Conservation (phyloP, 2,329 filamentous ascomycete species). For the Aspergillus quadricinctus region DNA sequence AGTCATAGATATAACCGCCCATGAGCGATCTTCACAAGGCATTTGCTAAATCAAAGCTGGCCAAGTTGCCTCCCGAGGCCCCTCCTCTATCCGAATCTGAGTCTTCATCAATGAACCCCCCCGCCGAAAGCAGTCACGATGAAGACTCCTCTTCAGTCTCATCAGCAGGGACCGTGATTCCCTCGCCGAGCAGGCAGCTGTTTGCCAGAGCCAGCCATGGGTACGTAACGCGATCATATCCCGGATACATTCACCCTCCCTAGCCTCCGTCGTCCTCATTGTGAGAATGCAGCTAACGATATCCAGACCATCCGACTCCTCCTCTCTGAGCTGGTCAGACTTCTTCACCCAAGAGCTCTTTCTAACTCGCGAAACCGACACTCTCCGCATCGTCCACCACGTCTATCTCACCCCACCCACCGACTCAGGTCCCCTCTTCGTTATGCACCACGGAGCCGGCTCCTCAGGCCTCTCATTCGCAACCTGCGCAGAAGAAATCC, state of each 20-base stretch:
- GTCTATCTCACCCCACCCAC: constrained; percentile 79
- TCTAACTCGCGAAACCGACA: constrained; percentile 45
- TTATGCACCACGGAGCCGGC: constrained; percentile 91
- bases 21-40: constrained; percentile 81
- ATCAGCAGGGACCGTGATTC: constrained; percentile 86
- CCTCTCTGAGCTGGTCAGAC: constrained; percentile 76
- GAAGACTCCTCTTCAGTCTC: constrained; percentile 82
- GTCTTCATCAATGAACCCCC: constrained; percentile 34
- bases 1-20: neutral
- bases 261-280: neutral
- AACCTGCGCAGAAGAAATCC: constrained; percentile 70
- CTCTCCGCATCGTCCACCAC: constrained; percentile 63
- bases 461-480: constrained; percentile 93
- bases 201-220: constrained; percentile 64
- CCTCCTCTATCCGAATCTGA: constrained; percentile 45
- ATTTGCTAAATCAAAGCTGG: constrained; percentile 72
- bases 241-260: neutral
- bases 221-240: constrained; percentile 39
- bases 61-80: constrained; percentile 56
- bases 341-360: constrained; percentile 89
- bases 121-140: constrained; percentile 37
- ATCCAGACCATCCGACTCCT: constrained; percentile 42
- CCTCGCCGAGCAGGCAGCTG: constrained; percentile 67
- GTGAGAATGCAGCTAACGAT: constrained; percentile 6
- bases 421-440: constrained; percentile 73